A percentile compares a stretch with the other conserved stretches of the same genome.
Conservation (phyloP, 306 rosid species). For the Mucuna pruriens region DNA sequence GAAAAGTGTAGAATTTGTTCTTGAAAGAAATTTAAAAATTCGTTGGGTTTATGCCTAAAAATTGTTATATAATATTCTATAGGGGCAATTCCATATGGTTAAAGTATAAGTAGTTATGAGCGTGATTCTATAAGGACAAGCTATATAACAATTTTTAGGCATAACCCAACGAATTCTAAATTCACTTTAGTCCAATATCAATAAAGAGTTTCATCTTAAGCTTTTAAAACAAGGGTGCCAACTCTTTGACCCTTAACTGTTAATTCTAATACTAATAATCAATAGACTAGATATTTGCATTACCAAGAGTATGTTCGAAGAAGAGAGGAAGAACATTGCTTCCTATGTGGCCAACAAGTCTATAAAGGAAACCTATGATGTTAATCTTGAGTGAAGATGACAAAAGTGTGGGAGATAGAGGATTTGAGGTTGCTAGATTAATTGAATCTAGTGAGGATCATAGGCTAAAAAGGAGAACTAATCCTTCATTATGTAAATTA, state of each 20-base stretch:
- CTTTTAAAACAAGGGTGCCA: background rate
- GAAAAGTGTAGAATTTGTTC: background rate
- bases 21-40: background rate
- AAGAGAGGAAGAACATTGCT: background rate
- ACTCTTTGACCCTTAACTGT: too few species aligned
- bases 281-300: background rate
- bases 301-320: background rate
- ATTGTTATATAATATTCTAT: background rate
- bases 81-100: background rate
- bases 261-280: background rate
- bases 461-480: too few species aligned
- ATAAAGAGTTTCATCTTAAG: too few species aligned
- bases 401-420: too few species aligned
- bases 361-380: too few species aligned
- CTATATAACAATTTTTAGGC: background rate
- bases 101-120: background rate
- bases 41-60: too few species aligned
- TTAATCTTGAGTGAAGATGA: too few species aligned
- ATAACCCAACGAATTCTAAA: too few species aligned
- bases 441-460: too few species aligned
- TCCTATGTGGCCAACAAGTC: background rate
- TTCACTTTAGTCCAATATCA: too few species aligned
- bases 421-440: too few species aligned
- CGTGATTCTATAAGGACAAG: background rate
- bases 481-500: too few species aligned